Percentiles rank a stretch among this genome's conserved stretches.
These are phyloP conservation scores for Ogataea dorogensis DNA, from an alignment of 805 yeast species.

Conservation along the genomic window DNA sequence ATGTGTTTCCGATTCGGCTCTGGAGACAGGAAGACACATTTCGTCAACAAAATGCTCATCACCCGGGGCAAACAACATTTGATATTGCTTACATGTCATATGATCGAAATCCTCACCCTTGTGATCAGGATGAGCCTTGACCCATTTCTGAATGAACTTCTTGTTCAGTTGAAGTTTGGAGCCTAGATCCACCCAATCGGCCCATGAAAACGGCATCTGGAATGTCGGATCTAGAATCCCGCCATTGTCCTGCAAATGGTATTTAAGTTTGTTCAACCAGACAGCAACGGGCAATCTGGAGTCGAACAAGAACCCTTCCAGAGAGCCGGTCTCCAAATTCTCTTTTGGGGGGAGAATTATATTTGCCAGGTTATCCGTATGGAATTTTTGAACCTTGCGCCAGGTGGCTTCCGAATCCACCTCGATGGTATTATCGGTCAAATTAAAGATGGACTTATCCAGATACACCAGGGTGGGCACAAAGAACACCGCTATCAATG, in stretches of 20 bases:
- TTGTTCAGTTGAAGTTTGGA: slow-evolving; percentile 18
- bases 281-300: slow-evolving; percentile 35
- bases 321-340: slow-evolving; percentile 1
- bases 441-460: slow-evolving; percentile 15
- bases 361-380: slow-evolving; percentile 37
- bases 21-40: slow-evolving; percentile 16
- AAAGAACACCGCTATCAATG: slow-evolving; percentile 15
- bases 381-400: slow-evolving; percentile 13
- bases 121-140: slow-evolving; percentile 6
- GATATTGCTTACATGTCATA: slow-evolving; percentile 22
- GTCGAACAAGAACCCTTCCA: slow-evolving; percentile 23
- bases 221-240: slow-evolving; percentile 25
- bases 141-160: slow-evolving; percentile 12
- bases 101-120: slow-evolving; percentile 7
- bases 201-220: slow-evolving; percentile 36
- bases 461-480: slow-evolving; percentile 20
- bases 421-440: slow-evolving; percentile 11
- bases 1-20: slow-evolving; percentile 6
- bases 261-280: slow-evolving; percentile 22
- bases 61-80: slow-evolving; percentile 12
- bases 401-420: slow-evolving; percentile 16
- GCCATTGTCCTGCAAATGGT: slow-evolving; percentile 17
- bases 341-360: slow-evolving; percentile 61
- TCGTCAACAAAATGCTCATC: slow-evolving; percentile 8
- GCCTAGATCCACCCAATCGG: slow-evolving; percentile 30